Evolutionary conservation across 176 grass and related monocot genomes (phyloP).

Genomic region (Dactylis glomerata): DNA sequence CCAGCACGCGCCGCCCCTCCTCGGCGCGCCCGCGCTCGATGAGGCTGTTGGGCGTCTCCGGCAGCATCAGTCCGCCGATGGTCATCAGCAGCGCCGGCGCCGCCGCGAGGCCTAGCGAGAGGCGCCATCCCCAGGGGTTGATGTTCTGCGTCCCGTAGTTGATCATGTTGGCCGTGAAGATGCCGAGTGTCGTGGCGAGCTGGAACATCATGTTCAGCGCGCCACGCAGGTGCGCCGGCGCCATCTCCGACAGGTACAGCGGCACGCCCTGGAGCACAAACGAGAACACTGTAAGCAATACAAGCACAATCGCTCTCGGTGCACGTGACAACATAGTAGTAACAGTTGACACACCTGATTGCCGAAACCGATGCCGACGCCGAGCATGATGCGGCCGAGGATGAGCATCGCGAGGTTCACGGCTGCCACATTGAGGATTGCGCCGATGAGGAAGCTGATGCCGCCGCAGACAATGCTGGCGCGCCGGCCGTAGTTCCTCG

Average conservation of each 20-base stretch:
- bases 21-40: conserved; percentile 58
- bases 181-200: conserved; percentile 89
- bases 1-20: conserved; percentile 62
- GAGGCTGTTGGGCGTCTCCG: conserved; percentile 93
- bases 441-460: conserved; percentile 78
- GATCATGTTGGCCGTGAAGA: conserved; percentile 93
- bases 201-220: conserved; percentile 99
- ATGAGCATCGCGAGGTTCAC: conserved; percentile 74
- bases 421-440: conserved; percentile 66
- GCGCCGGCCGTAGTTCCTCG: conserved; percentile 76
- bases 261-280: conserved; percentile 53
- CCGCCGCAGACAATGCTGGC: conserved; percentile 88
- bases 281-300: background rate
- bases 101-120: conserved; percentile 77
- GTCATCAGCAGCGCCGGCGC: conserved; percentile 80
- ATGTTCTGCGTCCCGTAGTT: conserved; percentile 94
- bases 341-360: conserved; percentile 58
- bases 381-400: conserved; percentile 89
- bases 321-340: too few species aligned
- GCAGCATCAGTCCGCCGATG: conserved; percentile 62
- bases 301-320: background rate
- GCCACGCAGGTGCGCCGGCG: conserved; percentile 80
- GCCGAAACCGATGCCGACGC: conserved; percentile 84
- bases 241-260: conserved; percentile 92
- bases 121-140: conserved; percentile 81